These are phyloP conservation scores for Lentinula edodes DNA, from an alignment of 768 basidiomycete genomes.

Conservation along the genomic window DNA sequence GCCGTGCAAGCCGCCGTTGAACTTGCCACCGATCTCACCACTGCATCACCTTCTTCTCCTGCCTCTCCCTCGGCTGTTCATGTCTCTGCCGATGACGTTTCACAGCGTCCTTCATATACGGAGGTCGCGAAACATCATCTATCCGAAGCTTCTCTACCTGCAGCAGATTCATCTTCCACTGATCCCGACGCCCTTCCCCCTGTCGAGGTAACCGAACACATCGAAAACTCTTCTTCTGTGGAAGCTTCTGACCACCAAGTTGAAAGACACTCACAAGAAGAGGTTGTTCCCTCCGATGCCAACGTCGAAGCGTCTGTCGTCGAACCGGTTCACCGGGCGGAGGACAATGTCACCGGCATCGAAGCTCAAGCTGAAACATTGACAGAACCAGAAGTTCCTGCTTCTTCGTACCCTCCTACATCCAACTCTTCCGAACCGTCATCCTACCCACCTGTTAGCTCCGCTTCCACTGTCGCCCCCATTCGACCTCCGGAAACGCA, in stretches of 20 bases:
- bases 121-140: not conserved
- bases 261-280: not conserved
- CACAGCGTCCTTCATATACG: not conserved
- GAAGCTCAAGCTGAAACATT: not conserved
- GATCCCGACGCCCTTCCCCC: not conserved
- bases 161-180: not conserved
- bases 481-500: conserved; percentile 13
- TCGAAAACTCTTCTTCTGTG: not conserved
- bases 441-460: not conserved
- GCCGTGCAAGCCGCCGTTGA: not conserved
- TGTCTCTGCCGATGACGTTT: not conserved
- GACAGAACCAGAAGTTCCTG: not conserved
- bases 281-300: not conserved
- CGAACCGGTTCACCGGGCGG: not conserved
- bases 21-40: not conserved
- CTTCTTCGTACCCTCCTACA: not conserved
- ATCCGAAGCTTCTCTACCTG: not conserved
- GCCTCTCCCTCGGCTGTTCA: not conserved
- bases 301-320: not conserved
- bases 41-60: not conserved
- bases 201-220: not conserved
- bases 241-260: not conserved
- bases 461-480: conserved; percentile 14
- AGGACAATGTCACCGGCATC: not conserved
- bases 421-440: not conserved